phyloP scores from a whole-genome alignment of 2,329 filamentous ascomycete genomes.

The Botrytis fragariae region DNA sequence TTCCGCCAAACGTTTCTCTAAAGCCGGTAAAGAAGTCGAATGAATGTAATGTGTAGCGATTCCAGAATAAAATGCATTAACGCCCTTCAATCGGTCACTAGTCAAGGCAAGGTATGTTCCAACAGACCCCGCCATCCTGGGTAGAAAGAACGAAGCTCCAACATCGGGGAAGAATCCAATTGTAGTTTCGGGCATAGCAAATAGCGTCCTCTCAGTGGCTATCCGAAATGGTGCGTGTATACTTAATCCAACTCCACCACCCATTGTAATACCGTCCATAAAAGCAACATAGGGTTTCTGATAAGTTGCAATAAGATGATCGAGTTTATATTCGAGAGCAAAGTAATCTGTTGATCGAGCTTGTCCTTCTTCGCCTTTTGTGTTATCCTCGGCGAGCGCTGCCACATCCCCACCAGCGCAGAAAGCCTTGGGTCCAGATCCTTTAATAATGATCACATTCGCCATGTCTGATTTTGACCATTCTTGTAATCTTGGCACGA shows the following conservation, averaged over 20 bases:
- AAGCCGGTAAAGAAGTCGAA: constrained; percentile 76
- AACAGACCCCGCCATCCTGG: constrained; percentile 78
- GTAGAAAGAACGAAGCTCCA: constrained; percentile 92
- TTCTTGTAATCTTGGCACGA: constrained; percentile 82
- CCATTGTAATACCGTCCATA: constrained; percentile 99
- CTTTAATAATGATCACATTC: constrained; percentile 89
- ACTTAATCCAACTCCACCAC: constrained; percentile 90
- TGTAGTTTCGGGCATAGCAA: constrained; percentile 97
- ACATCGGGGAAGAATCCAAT: constrained; percentile 99
- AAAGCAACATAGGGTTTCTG: constrained; percentile 89
- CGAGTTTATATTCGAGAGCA: constrained; percentile 89
- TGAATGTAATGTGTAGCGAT: constrained; percentile 96
- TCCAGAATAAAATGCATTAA: constrained; percentile 85
- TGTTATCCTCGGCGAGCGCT: constrained; percentile 72
- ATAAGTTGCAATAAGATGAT: constrained; percentile 94
- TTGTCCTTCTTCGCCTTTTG: constrained; percentile 65
- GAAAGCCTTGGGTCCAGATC: constrained; percentile 78
- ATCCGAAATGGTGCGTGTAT: constrained; percentile 95
- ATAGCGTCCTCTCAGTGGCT: constrained; percentile 90
- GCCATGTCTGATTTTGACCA: constrained; percentile 95
- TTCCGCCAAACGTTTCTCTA: constrained; percentile 85
- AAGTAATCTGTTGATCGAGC: constrained; percentile 81
- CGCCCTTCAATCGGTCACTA: constrained; percentile 76
- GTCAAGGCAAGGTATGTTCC: constrained; percentile 94
- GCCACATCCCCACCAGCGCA: constrained; percentile 93